A percentile compares a stretch with the other conserved stretches of the same genome.
These are phyloP conservation scores for Fusarium sp. DNA, from an alignment of 2,329 filamentous ascomycete genomes.

Conservation along the genomic window DNA sequence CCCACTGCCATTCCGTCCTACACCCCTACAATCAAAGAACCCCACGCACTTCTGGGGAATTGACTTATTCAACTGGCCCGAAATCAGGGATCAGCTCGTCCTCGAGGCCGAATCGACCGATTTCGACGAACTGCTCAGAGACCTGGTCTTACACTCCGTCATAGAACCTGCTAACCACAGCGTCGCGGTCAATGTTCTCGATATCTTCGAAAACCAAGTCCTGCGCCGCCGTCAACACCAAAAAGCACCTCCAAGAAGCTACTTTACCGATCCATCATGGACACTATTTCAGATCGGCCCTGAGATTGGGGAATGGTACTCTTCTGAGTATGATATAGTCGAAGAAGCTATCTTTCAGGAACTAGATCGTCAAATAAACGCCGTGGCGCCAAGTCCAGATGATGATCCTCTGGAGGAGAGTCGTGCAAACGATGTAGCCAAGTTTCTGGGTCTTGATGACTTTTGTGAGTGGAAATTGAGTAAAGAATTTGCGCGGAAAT, in stretches of 20 bases:
- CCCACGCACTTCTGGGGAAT: background rate
- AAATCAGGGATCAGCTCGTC: background rate
- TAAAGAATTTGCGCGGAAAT: background rate
- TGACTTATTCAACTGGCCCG: background rate
- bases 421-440: background rate
- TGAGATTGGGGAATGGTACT: background rate
- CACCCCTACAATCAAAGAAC: background rate
- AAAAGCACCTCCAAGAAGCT: background rate
- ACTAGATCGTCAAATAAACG: background rate
- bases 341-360: background rate
- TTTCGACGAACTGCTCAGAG: background rate
- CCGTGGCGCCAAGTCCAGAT: background rate
- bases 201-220: background rate
- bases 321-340: background rate
- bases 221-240: background rate
- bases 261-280: background rate
- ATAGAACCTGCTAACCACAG: background rate
- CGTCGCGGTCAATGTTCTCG: background rate
- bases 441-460: background rate
- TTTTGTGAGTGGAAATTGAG: background rate
- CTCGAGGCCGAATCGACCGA: background rate
- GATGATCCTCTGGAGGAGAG: background rate
- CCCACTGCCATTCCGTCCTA: background rate
- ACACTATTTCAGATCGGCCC: background rate
- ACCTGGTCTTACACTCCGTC: background rate